Conservation (phyloP, 2,329 filamentous ascomycete genomes). For the Thielaviopsis punctulata region DNA sequence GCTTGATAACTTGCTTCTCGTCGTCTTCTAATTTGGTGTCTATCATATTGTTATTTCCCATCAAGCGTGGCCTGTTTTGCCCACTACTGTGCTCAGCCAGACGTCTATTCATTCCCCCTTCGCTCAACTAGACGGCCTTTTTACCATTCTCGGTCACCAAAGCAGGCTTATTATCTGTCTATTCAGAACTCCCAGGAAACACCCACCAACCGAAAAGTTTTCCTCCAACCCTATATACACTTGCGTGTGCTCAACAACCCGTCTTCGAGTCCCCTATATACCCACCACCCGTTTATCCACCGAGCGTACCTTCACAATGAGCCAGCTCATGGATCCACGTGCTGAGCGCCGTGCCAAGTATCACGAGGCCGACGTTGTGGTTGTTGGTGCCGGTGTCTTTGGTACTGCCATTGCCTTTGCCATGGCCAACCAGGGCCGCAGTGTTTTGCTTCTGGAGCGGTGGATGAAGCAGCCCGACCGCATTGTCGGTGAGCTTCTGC, state of each 20-base stretch:
- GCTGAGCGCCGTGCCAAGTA: slow-evolving; percentile 19
- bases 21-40: no score
- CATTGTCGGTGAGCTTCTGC: slow-evolving; percentile 88
- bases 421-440: slow-evolving; percentile 75
- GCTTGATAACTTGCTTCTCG: no score
- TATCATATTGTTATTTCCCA: no score
- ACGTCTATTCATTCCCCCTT: background rate
- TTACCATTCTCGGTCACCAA: background rate
- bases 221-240: background rate
- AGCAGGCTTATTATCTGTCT: background rate
- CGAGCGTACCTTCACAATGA: background rate
- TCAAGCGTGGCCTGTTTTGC: no score
- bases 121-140: background rate
- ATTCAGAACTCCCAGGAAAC: background rate
- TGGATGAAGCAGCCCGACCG: slow-evolving; percentile 85
- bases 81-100: no score
- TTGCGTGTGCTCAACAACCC: background rate
- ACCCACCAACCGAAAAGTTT: no score
- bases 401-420: slow-evolving; percentile 76
- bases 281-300: background rate
- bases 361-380: slow-evolving; percentile 65
- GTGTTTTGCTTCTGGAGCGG: slow-evolving; percentile 75
- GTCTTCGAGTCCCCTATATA: background rate
- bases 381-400: slow-evolving; percentile 81
- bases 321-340: background rate